Evolutionary conservation across 1,139 yeast species (phyloP), one percentile per base, ranked within the genome.

Genomic region (Candida gigantensis): DNA sequence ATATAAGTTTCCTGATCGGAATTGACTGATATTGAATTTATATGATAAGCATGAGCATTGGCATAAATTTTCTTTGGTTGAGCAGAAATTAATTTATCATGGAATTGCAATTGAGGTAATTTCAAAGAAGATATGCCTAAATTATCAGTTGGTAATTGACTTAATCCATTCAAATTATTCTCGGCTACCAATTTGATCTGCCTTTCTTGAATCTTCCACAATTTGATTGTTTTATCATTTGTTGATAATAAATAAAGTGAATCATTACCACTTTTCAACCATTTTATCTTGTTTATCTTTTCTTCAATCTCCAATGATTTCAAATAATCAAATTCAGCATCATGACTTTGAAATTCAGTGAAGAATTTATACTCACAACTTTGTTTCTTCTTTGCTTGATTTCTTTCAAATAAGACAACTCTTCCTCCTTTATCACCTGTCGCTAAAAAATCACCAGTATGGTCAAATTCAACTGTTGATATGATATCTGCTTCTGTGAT

Each of bases 341-440:
- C 99, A 64, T 94, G 99, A 57, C 92, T 81, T 68, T 94, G 99
- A 61, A 94, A 94, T 62, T 94, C 99, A 17, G 98, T 92, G 58
- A 87, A 84, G 64, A 94, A 94, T 55, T 88, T 81, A 66, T 94
- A 94, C 61, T 94, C 98, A 61, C 97, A 92, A 43, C 57, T 60
- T 37, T 55, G 62, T 44, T 84, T 84, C 58, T 81, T 81, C 57
- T 85, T 85, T 44, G 70, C 64, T 50, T 81, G 84, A 60, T 88
- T 89, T 51, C 97, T 77, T 62, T 92, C 97, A 63, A 94, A 94
- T 40, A 94, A 67, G 10, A 94, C 99, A 28, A 94, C 97, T 50
- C 99, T 77, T 17, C 99, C 99, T 35, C 99, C 99, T 56, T 92
- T 84, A 65, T 94, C 99, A 43, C 99, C 99, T 2, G 98, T 92